Conservation (phyloP, 2,329 filamentous ascomycete species). For the Beauveria australis region DNA sequence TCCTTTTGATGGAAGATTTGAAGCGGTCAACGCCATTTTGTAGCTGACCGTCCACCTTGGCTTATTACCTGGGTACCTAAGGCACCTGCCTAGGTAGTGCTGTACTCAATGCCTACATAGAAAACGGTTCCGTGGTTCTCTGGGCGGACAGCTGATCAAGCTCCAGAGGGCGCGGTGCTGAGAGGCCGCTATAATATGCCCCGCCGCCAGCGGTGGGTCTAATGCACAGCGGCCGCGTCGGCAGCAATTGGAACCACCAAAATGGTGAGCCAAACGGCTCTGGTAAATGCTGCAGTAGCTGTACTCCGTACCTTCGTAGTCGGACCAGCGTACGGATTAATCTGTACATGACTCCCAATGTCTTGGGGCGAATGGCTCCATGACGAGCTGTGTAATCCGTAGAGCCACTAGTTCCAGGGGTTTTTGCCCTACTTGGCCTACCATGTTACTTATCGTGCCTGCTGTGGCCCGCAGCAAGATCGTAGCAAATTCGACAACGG, state of each 20-base stretch:
- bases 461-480: neutral
- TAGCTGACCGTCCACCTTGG: neutral
- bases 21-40: conserved; percentile 4
- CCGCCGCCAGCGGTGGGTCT: conserved; percentile 7
- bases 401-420: neutral
- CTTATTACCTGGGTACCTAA: neutral
- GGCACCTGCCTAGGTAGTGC: neutral
- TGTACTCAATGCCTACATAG: neutral
- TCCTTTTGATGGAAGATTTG: neutral
- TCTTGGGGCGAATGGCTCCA: neutral
- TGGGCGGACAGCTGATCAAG: neutral
- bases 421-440: neutral
- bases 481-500: neutral
- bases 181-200: neutral
- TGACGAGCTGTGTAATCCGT: neutral
- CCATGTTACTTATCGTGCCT: neutral
- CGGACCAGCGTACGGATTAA: too few species aligned
- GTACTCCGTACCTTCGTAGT: too few species aligned
- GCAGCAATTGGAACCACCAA: neutral
- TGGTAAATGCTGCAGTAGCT: neutral
- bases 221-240: conserved; percentile 4
- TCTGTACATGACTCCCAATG: neutral
- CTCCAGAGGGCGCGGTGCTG: neutral
- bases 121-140: neutral
- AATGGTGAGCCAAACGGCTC: neutral